Evolutionary conservation across 495 filamentous ascomycete species (phyloP), one percentile per base, ranked within the genome.

Genomic region (Penicillium coprophilum): DNA sequence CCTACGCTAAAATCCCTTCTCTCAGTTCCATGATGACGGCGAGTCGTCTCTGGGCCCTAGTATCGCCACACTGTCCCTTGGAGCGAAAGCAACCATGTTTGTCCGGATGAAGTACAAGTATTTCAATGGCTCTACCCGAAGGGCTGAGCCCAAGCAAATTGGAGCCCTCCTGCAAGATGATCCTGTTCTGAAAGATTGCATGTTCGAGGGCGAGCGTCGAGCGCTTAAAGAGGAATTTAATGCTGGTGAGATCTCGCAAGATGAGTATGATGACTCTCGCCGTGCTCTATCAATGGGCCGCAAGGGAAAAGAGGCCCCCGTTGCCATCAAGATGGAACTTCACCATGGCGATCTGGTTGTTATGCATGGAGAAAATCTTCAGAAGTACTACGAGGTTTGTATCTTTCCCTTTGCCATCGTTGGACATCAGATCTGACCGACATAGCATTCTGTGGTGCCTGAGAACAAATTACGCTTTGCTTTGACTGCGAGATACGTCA

Each of bases 271-370:
- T 7, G 15, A 53, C 13, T 47, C 45, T 12, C 67, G 61, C 3
- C 32, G 31, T 11, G 32, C 58, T 1, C 19, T 68, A 1, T 44
- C 46, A 15, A 53, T 24, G 27, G 52, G 46, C 0, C 52, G 28
- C 59, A 67, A 47, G 39, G 56, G 50, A 12, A 45, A 56, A 24
- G 61, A 62, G 34, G 52, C 64, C 4, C 43, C 63, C 1, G 54
- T 57, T 4, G 38, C 55, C 6, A 62, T 80, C 15, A 69, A 65
- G n/a, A 63, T 75, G 46, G 61, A 70, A 1, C 77, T 96, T 30
- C 67, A 80, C 30, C 92, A 96, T 66, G 92, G 92, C 0, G 91
- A 95, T 63, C 77, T 92, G 44, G 79, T 95, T 24, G 78, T 95
- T 3, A 96, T 96, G 92, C 82, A 90, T 62, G 91, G 91, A 0